These are phyloP conservation scores for Erysiphe pisi DNA, from an alignment of 2,329 filamentous ascomycete genomes.

Conservation along the genomic window DNA sequence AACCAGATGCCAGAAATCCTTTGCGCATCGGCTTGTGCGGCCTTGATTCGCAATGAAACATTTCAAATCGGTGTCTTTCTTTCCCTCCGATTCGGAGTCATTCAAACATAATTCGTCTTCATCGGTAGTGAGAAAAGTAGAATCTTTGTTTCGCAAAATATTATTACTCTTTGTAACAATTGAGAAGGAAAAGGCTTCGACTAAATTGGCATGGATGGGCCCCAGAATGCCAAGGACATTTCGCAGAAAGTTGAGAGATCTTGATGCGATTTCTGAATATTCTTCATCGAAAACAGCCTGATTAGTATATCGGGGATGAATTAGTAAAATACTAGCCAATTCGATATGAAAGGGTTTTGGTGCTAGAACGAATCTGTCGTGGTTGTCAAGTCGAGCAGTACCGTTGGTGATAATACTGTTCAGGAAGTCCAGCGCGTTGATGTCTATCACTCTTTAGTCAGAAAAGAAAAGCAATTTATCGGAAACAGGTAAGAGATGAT, in stretches of 20 bases:
- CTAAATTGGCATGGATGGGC: slow-evolving; percentile 57
- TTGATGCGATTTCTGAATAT: slow-evolving; percentile 51
- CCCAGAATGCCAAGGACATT: slow-evolving; percentile 56
- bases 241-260: slow-evolving; percentile 60
- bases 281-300: slow-evolving; percentile 50
- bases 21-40: slow-evolving; percentile 62
- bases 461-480: not conserved
- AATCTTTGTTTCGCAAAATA: slow-evolving; percentile 33
- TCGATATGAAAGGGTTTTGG: slow-evolving; percentile 65
- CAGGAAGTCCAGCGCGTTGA: slow-evolving; percentile 53
- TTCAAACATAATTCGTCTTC: slow-evolving; percentile 39
- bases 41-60: slow-evolving; percentile 52
- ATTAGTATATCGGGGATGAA: slow-evolving; percentile 71
- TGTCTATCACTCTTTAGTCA: slow-evolving; percentile 38
- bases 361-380: slow-evolving; percentile 45
- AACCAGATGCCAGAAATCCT: slow-evolving; percentile 78
- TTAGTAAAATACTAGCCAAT: slow-evolving; percentile 66
- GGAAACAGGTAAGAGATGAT: not conserved
- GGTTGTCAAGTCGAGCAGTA: slow-evolving; percentile 34
- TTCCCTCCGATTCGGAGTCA: slow-evolving; percentile 38
- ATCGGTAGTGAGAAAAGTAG: slow-evolving; percentile 31
- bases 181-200: slow-evolving; percentile 59
- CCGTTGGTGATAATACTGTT: slow-evolving; percentile 51
- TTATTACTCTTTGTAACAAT: slow-evolving; percentile 28
- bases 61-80: slow-evolving; percentile 41